Base-by-base conservation (phyloP, 257 asterid genomes). In the Echium plantagineum region DNA sequence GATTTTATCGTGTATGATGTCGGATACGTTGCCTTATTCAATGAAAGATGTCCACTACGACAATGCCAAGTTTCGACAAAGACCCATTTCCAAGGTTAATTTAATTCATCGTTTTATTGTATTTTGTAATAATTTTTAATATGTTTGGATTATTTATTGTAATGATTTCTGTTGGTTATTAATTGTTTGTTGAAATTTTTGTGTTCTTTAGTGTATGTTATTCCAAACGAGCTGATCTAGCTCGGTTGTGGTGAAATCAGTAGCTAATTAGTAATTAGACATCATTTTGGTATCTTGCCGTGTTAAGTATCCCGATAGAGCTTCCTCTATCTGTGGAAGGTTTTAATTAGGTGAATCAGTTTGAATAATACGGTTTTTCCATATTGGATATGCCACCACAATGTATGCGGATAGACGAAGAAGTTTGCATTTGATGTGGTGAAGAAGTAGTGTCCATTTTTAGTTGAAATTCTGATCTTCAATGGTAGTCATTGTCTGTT, bases 61-160 rank as follows among this genome's bases (percentile, higher is more conserved):
- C 19, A 62, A 62, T 32, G 66, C 66, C n/a, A 62, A 62, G 58
- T 62, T 62, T 26, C 66, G 66, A 9, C 66, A 62, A 21, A 38
- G 66, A 62, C 52, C 66, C 2, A 49, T 62, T 18, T 48, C 56
- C 6, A 62, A 62, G 66, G 66, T 62, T 62, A 22, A 22, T 56
- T 56, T 56, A 56, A 7, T 16, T 52, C 5, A n/a, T 55, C 12
- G 0, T 15, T 55, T 6, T 24, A 15, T 21, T 55, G 6, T 21
- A 20, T 55, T 21, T 55, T 7, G 0, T 24, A 24, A n/a, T 21
- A 13, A 21, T 30, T 21, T 55, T 55, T 9, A 16, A 7, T 35
- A 35, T 28, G 32, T 35, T 35, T 35, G 6, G 6, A 0, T 24
- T 24, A 24, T 24, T 24, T 24, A 35, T 6, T 42, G 47, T 2